Base-by-base conservation (phyloP, 208 protist species). In the Leishmania turanica region DNA sequence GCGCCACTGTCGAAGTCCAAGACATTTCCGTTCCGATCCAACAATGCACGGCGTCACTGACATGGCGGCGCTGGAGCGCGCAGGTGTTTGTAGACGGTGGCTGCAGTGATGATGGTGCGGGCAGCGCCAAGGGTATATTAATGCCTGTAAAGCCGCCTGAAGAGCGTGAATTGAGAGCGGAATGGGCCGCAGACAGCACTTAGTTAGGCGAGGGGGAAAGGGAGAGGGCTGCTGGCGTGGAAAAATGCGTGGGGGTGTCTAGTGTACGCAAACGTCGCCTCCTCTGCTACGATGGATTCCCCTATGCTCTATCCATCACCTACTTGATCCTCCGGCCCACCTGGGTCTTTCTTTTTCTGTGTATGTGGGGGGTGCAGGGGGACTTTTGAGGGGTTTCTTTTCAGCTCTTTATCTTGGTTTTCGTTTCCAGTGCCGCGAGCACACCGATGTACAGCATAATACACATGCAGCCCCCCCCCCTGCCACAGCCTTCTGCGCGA, bases 1-100 rank as follows among this genome's bases (percentile, higher is more conserved):
- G 87, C 80, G 3, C 83, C 84, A 13, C 84, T 75, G 11, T 80
- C 79, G 17, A 85, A 85, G 75, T 74, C 82, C 40, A 86, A 82
- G 77, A 58, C 73, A 4, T 75, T 84, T 40, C 49, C 77, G 31
- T 65, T 51, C 24, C 69, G 70, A 9, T 62, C 54, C 5, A 83
- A 24, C 7, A 81, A 31, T 9, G 42, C 75, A 34, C 77, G 79
- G 6, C 85, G 82, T 37, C 81, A 75, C 53, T 88, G 49, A 75
- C 45, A n/a, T 62, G 51, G 13, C 1, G 17, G 24, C 45, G 34
- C 51, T 62, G 1, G 40, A 51, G 69, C 11, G 69, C 27, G 4
- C 45, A 51, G 11, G 69, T 53, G 24, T 53, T 54, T 51, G 9
- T 70, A 37, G 21, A 78, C 31, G 60, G 1, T 78, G 0, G 49